Percentiles rank a stretch among this genome's conserved stretches.
Evolutionary conservation across 192 early-diverging fungal species (phyloP).

Genomic region (Podila verticillata): DNA sequence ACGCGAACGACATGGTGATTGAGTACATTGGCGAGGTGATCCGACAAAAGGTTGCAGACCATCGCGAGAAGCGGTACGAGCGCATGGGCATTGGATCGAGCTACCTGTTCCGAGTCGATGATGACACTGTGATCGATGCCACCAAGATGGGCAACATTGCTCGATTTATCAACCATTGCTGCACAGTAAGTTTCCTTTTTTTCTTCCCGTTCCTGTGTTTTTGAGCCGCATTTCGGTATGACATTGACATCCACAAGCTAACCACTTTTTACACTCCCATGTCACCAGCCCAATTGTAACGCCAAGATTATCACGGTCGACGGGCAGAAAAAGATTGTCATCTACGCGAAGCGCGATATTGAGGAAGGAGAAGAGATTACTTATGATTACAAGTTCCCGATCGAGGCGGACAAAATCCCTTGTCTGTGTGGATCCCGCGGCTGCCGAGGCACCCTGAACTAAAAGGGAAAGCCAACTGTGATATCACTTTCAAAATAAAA

Average conservation of each 20-base stretch:
- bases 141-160: slow-evolving; percentile 98
- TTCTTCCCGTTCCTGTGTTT: not conserved
- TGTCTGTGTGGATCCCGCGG: slow-evolving; percentile 91
- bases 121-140: slow-evolving; percentile 96
- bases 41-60: slow-evolving; percentile 93
- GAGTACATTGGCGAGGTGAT: slow-evolving; percentile 99
- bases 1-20: slow-evolving; percentile 94
- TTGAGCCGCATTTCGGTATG: too few species aligned
- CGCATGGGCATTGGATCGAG: slow-evolving; percentile 91
- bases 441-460: slow-evolving; percentile 86
- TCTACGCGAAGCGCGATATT: slow-evolving; percentile 96
- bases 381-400: slow-evolving; percentile 98
- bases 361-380: slow-evolving; percentile 97
- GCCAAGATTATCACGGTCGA: slow-evolving; percentile 95
- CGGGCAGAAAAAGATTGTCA: slow-evolving; percentile 95
- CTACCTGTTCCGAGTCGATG: slow-evolving; percentile 97
- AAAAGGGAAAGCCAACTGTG: not conserved
- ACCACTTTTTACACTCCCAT: not conserved
- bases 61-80: slow-evolving; percentile 94
- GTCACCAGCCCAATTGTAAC: slow-evolving; percentile 92
- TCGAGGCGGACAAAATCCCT: slow-evolving; percentile 97
- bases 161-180: slow-evolving; percentile 98
- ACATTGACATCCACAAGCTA: not conserved
- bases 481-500: not conserved
- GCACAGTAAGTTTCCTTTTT: slow-evolving; percentile 72